Base-by-base conservation (phyloP, 2,329 filamentous ascomycete genomes). In the Phymatotrichopsis omnivora region DNA sequence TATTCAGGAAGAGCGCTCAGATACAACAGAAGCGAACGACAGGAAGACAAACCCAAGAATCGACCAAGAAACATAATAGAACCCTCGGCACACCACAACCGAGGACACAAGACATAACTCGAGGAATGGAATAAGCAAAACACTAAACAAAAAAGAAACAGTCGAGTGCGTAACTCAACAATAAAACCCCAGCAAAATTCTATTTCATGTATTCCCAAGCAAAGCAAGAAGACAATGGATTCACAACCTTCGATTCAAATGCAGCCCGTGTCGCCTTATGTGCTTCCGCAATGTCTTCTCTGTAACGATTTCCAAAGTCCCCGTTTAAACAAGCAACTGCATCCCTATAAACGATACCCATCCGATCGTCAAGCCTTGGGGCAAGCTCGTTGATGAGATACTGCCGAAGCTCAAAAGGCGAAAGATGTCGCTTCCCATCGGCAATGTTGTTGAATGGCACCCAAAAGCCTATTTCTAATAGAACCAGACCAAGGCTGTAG, bases 361-460 rank as follows among this genome's bases (percentile, higher is more conserved):
- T 22, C 17, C 11, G 16, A 6, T 24, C 34, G 17, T 22, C 34
- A 0, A 37, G 34, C 22, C 16, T 37, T 1, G 34, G 34, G 5
- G 17, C 20, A 12, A 11, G 10, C 24, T 37, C 17, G 2, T 24
- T 8, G 3, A 37, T n/a, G 12, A 37, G 8, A 12, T 24, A 37
- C 11, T 37, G 17, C 22, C 17, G 34, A 7, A 37, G 34, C 10
- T 37, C 34, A 14, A 4, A 7, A 5, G 34, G 19, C 4, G 34
- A 24, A 14, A 37, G 34, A 4, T 12, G 24, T 4, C 22, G 16
- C 20, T 25, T 37, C 19, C 8, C 19, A 4, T 16, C 20, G 5
- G 34, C 17, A 37, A 37, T 37, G 12, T 22, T 14, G 19, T n/a
- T 37, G 34, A 37, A 37, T 22, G 34, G 34, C 4, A 10, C 27